phyloP scores from a whole-genome alignment of 2,329 filamentous ascomycete species.

The Aquanectria penicillioides region DNA sequence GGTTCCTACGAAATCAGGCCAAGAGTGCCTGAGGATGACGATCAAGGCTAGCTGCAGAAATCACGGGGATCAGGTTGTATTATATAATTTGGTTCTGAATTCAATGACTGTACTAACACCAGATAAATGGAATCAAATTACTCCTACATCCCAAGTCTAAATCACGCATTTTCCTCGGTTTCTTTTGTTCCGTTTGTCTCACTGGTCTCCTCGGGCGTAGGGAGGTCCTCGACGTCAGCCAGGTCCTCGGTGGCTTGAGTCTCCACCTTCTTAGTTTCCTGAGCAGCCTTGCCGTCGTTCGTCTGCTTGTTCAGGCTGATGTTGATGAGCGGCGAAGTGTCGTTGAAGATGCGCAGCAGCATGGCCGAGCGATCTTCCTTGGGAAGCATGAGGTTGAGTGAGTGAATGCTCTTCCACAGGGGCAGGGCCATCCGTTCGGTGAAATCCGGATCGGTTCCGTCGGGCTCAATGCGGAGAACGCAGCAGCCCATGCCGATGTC shows the following conservation, averaged over 20 bases:
- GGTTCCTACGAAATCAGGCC: no score
- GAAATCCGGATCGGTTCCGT: conserved; percentile 68
- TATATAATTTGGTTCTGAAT: conserved; percentile 27
- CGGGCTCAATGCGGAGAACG: conserved; percentile 84
- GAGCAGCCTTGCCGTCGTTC: conserved; percentile 50
- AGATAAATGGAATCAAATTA: conserved; percentile 28
- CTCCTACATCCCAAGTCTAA: conserved; percentile 29
- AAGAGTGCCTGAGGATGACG: no score
- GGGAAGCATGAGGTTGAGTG: conserved; percentile 95
- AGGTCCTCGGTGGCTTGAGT: conserved; percentile 41
- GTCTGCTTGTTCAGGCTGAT: conserved; percentile 64
- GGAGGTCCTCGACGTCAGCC: conserved; percentile 49
- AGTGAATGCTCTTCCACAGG: conserved; percentile 92
- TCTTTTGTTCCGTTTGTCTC: conserved; percentile 20
- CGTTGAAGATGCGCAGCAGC: conserved; percentile 90
- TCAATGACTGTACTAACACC: conserved; percentile 36
- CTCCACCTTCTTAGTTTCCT: conserved; percentile 49
- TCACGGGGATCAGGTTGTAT: not conserved
- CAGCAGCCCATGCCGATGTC: conserved; percentile 91
- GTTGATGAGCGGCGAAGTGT: conserved; percentile 85
- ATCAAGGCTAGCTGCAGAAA: no score
- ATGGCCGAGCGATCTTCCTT: conserved; percentile 96
- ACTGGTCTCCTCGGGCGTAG: conserved; percentile 45
- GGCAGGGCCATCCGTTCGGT: conserved; percentile 87
- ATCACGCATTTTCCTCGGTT: conserved; percentile 32